Evolutionary conservation across 768 basidiomycete genomes (phyloP), one percentile per base, ranked within the genome.

Genomic region (Termitomyces sp.): DNA sequence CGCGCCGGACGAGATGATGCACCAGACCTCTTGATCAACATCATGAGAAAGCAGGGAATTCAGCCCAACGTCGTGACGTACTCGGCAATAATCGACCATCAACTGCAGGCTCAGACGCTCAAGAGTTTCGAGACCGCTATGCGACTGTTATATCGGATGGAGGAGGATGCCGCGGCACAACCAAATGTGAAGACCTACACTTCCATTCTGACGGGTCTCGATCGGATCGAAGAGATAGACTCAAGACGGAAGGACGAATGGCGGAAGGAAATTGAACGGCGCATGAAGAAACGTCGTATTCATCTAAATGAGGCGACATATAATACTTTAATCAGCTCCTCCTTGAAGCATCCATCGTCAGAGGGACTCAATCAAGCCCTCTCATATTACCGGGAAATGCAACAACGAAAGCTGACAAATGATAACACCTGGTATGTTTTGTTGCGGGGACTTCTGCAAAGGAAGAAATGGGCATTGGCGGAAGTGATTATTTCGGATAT

Each of bases 141-240:
- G 63, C 75, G 81, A n/a, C 69, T 98, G 52, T 72, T 97, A 55
- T 70, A 76, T 53, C 79, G 77, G 64, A 94, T 98, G 90, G 94
- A 93, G 68, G 69, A 74, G 52, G 72, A 79, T 52, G 68, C 73
- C 3, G 67, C 73, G 5, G 68, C 75, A 25, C 68, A 68, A 45
- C 88, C 91, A 1, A 95, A 88, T 66, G 83, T 84, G 57, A 79
- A 93, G 59, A 94, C 91, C 28, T 98, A 94, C 70, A 94, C 93
- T 0, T 76, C 84, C 2, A 75, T 97, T 48, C 76, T 97, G 47
- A 75, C 85, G 8, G 88, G 86, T 4, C 76, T 95, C 60, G 81
- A 89, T 66, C 80, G 85, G 28, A 81, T 79, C 16, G 63, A 71
- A 9, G 82, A 84, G 76, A 63, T 81, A 54, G 68, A 80, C 23